A percentile compares a stretch with the other conserved stretches of the same genome.
Evolutionary conservation across 2,329 filamentous ascomycete species (phyloP).

Genomic region (Diaporthe amygdali): DNA sequence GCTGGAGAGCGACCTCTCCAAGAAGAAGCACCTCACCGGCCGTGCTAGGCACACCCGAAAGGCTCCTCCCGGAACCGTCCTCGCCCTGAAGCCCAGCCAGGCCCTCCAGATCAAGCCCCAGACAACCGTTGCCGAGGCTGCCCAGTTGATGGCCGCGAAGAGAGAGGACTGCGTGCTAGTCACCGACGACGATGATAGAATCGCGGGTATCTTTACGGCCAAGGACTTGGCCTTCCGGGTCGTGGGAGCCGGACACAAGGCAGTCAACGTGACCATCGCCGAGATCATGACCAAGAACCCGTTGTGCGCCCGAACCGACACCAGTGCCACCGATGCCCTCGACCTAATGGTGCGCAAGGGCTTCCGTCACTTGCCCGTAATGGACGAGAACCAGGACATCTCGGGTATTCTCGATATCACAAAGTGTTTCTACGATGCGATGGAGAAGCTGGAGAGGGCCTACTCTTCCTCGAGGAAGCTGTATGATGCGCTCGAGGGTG

Average conservation of each 20-base stretch:
- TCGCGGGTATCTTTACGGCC: slow-evolving; percentile 97
- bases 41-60: slow-evolving; percentile 87
- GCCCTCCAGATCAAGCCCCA: slow-evolving; percentile 96
- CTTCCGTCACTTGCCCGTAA: slow-evolving; percentile 95
- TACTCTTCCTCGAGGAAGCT: slow-evolving; percentile 98
- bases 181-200: slow-evolving; percentile 96
- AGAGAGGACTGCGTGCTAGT: slow-evolving; percentile 97
- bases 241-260: slow-evolving; percentile 88
- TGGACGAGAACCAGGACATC: slow-evolving; percentile 99
- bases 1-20: slow-evolving; percentile 96
- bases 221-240: slow-evolving; percentile 98
- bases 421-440: slow-evolving; percentile 99
- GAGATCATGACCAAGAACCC: slow-evolving; percentile 99
- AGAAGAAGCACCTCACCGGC: slow-evolving; percentile 85
- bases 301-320: slow-evolving; percentile 94
- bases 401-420: slow-evolving; percentile 98
- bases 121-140: slow-evolving; percentile 93
- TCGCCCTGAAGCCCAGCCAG: slow-evolving; percentile 92
- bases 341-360: slow-evolving; percentile 99
- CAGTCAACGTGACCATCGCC: slow-evolving; percentile 87
- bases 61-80: slow-evolving; percentile 93
- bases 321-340: slow-evolving; percentile 94
- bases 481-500: slow-evolving; percentile 96
- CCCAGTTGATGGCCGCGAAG: slow-evolving; percentile 98
- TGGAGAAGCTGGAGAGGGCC: slow-evolving; percentile 98